Evolutionary conservation across 2,329 filamentous ascomycete genomes (phyloP), one percentile per base, ranked within the genome.

Genomic region (Pseudogymnoascus sp.): DNA sequence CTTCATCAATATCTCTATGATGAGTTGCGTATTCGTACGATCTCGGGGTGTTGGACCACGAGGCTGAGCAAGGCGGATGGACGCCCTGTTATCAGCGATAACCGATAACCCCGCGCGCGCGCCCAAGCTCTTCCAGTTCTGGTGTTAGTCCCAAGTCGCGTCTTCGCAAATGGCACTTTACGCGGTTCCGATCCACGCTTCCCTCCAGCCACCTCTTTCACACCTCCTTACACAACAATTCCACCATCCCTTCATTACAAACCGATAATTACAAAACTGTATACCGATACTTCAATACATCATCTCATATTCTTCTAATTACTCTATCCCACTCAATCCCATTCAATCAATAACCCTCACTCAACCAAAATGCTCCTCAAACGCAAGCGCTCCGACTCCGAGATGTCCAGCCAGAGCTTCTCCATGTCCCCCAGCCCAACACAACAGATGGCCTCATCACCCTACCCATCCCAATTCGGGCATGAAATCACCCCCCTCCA

Each of bases 331-430:
- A 60, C 56, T 37, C 23, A 14, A 38, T 25, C n/a, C n/a, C n/a
- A 16, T 12, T 25, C 59, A 33, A 33, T 25, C 21, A 38, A 14
- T 21, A 38, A 35, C 53, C 21, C 28, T 21, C 4, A 50, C 53
- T 60, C 47, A 60, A 10, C 33, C 59, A 33, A 31, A 18, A 84
- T 84, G 81, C 72, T 79, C 25, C 75, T 85, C 70, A 88, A 87
- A 72, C 84, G 85, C 74, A 88, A 87, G 77, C 80, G 84, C 47
- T 87, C 84, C 68, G 78, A 81, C 63, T 82, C 82, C 21, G 82
- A 85, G 71, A 75, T 85, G 64, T 81, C 79, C 59, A 75, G 77
- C 37, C 44, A 23, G 6, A 77, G 77, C 37, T 78, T 77, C 60
- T 74, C 75, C 64, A 76, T 75, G 5, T 73, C 81, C 8, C 76